Conservation (phyloP, 2,329 filamentous ascomycete species). For the Blumeria hordei region DNA sequence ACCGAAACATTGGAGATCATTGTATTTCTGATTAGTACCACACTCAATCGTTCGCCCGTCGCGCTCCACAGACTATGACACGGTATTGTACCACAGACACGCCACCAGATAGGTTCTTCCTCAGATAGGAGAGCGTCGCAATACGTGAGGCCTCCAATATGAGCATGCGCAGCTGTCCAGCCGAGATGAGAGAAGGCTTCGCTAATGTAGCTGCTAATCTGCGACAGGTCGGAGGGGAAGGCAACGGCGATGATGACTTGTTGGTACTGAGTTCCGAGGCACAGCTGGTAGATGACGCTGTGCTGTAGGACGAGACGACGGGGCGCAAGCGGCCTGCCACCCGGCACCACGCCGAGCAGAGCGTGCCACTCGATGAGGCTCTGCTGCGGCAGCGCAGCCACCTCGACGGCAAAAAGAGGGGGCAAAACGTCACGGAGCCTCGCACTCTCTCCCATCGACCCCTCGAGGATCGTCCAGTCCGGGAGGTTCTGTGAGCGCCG, state of each 20-base stretch:
- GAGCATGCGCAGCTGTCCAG: background rate
- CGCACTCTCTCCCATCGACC: slow-evolving; percentile 7
- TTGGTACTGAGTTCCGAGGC: slow-evolving; percentile 1
- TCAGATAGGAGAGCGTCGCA: background rate
- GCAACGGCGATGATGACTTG: slow-evolving; percentile 4
- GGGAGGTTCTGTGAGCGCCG: slow-evolving; percentile 19
- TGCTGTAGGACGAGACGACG: background rate
- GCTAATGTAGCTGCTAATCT: background rate
- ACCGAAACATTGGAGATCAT: background rate
- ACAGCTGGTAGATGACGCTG: slow-evolving; percentile 5
- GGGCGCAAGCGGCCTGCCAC: slow-evolving; percentile 6
- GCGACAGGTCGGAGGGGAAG: background rate
- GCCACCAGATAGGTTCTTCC: background rate
- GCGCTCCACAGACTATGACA: slow-evolving; percentile 21
- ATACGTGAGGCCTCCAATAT: background rate
- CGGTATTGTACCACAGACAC: slow-evolving; percentile 15
- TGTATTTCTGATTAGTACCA: slow-evolving; percentile 3
- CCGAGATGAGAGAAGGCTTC: slow-evolving; percentile 2
- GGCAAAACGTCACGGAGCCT: slow-evolving; percentile 18
- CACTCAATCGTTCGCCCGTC: slow-evolving; percentile 15
- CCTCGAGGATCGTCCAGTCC: slow-evolving; percentile 23
- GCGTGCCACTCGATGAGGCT: slow-evolving; percentile 69
- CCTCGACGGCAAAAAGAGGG: slow-evolving; percentile 50
- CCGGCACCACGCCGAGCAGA: slow-evolving; percentile 27
- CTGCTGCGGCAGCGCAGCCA: slow-evolving; percentile 49